Evolutionary conservation across 1,139 yeast species (phyloP), one percentile per base, ranked within the genome.

Genomic region (Scheffersomyces titani): DNA sequence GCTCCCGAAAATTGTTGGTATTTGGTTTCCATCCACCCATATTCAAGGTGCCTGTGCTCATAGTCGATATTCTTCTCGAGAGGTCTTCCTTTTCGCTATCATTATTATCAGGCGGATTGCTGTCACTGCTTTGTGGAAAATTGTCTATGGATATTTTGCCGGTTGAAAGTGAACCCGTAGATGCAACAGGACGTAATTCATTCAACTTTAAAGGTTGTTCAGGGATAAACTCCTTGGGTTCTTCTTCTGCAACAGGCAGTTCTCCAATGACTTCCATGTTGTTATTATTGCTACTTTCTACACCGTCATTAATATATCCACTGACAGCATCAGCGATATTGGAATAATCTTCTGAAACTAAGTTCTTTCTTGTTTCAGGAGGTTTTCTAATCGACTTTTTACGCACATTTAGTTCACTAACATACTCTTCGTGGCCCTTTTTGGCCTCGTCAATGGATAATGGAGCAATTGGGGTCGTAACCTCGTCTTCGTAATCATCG

Each of bases 1-100:
- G 81, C 59, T 82, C 86, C 54, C 87, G 73, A 66, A 69, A 82
- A 54, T 72, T 75, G 50, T 73, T 76, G 11, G 86, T 82, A 59
- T 82, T 78, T 3, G 87, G 87, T 57, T 77, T 75, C 87, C 87
- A 83, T 19, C 72, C 72, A 2, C 86, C 87, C 74, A 83, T 74
- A 57, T 75, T 80, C 63, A 82, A 67, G 44, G 84, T 72, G 47
- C 66, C 70, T 3, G 74, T 71, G 57, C 80, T 76, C 70, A 72
- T 69, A 3, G 80, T 73, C 0, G 82, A 77, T 13, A 64, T 72
- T 57, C 81, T 65, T 59, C 82, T 68, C 6, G 67, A 45, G 6
- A 53, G 30, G 7, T 51, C 60, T 21, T 47, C 49, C 36, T 47
- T 44, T 21, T 58, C 54, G n/a, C 57, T 61, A 45, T 64, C 62